Evolutionary conservation across 495 filamentous ascomycete genomes (phyloP).

Genomic region (Tuber calosporum): DNA sequence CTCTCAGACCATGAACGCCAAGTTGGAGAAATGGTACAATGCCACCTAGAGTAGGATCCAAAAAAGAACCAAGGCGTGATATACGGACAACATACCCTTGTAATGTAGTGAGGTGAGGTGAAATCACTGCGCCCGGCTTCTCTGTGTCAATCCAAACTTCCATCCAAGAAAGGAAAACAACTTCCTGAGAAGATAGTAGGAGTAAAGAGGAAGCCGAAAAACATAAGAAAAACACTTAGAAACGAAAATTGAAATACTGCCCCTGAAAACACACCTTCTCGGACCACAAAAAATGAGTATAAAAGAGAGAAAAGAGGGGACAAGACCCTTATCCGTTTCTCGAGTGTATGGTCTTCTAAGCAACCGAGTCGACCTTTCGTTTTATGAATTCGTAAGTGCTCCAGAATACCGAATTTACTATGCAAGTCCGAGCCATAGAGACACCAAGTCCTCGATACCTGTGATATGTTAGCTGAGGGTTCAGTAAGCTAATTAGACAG

Average conservation of each 20-base stretch:
- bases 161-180: background rate
- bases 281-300: background rate
- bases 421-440: slow-evolving; percentile 67
- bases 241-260: background rate
- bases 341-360: slow-evolving; percentile 7
- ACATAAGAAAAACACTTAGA: background rate
- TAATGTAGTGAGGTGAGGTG: background rate
- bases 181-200: background rate
- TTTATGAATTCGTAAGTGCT: slow-evolving; percentile 70
- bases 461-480: background rate
- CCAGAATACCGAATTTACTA: slow-evolving; percentile 71
- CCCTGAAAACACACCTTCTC: background rate
- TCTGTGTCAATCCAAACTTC: background rate
- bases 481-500: background rate
- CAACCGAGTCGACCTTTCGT: slow-evolving; percentile 33
- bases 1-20: slow-evolving; percentile 2
- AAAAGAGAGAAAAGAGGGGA: background rate
- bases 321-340: background rate
- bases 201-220: background rate
- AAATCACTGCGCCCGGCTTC: background rate
- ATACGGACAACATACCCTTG: background rate
- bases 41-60: slow-evolving; percentile 1
- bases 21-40: slow-evolving; percentile 1
- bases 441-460: slow-evolving; percentile 60
- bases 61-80: background rate